A percentile compares a stretch with the other conserved stretches of the same genome.
Conservation (phyloP, 352 stramenopile species). For the Pythium scleroteichum region DNA sequence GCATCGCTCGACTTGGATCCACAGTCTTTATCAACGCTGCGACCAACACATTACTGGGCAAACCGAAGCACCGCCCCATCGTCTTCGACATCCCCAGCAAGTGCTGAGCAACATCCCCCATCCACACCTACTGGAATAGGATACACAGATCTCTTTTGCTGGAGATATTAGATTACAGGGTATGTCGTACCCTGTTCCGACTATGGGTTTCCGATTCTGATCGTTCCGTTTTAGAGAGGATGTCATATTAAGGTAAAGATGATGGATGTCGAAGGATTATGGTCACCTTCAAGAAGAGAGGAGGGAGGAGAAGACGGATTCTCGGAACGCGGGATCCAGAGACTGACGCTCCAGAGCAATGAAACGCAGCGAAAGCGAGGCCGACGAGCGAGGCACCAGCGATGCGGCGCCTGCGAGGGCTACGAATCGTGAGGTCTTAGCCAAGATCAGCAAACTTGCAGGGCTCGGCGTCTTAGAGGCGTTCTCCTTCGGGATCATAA, state of each 20-base stretch:
- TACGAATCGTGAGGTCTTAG: not conserved
- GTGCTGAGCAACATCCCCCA: constrained; percentile 29
- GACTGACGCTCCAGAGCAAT: not conserved
- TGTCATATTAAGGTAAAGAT: not conserved
- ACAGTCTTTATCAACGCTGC: constrained; percentile 91
- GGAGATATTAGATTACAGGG: no score
- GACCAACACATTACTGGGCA: constrained; percentile 65
- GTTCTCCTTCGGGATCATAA: constrained; percentile 64
- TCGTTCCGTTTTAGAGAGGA: constrained; percentile 2
- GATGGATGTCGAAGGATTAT: not conserved
- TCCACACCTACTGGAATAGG: not conserved
- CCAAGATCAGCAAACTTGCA: constrained; percentile 37
- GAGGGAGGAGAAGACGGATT: not conserved
- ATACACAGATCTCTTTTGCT: no score
- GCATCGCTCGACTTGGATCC: constrained; percentile 63
- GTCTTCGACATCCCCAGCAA: constrained; percentile 77
- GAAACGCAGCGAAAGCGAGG: not conserved
- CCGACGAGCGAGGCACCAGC: not conserved
- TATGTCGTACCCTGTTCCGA: no score
- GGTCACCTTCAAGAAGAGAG: constrained; percentile 1
- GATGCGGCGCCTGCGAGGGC: not conserved
- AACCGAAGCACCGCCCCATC: constrained; percentile 60
- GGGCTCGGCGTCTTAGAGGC: constrained; percentile 51
- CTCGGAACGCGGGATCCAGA: not conserved
- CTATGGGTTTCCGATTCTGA: no score